These are phyloP conservation scores for Penicillium brasilianum DNA, from an alignment of 2,329 filamentous ascomycete species.

Conservation along the genomic window DNA sequence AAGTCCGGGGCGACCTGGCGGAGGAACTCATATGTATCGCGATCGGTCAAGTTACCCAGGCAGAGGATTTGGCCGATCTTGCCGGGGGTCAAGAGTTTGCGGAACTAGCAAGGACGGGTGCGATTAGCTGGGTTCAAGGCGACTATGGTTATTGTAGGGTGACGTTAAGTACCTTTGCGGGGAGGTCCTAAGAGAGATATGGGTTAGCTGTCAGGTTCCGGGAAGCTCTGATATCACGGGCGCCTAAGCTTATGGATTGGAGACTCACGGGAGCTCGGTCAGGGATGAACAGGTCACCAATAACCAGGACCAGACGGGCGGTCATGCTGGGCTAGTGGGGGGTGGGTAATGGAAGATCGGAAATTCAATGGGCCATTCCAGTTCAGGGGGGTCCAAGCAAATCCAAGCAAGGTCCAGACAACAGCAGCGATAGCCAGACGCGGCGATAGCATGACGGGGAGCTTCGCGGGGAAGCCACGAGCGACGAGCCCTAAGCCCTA, in stretches of 20 bases:
- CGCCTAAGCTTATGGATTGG: conserved; percentile 13
- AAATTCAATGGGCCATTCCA: conserved; percentile 39
- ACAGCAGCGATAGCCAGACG: conserved; percentile 9
- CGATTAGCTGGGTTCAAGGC: neutral
- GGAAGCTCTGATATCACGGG: conserved; percentile 14
- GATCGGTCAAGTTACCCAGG: conserved; percentile 79
- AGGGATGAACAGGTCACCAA: conserved; percentile 92
- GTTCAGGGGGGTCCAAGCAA: conserved; percentile 4
- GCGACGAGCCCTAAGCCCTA: conserved; percentile 26
- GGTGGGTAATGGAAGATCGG: conserved; percentile 5
- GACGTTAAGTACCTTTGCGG: conserved; percentile 70
- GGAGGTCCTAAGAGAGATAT: conserved; percentile 67
- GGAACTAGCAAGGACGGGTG: conserved; percentile 65
- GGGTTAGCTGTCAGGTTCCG: conserved; percentile 24
- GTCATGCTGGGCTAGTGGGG: conserved; percentile 59
- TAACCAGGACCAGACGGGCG: conserved; percentile 87
- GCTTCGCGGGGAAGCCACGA: conserved; percentile 31
- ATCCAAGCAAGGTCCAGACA: conserved; percentile 6
- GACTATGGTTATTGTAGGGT: neutral
- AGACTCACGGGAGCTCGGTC: conserved; percentile 76
- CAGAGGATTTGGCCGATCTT: conserved; percentile 84
- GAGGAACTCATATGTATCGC: conserved; percentile 79
- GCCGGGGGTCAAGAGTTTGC: conserved; percentile 80
- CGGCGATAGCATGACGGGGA: conserved; percentile 15
- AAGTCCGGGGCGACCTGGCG: conserved; percentile 74